A percentile compares a stretch with the other conserved stretches of the same genome.
These are phyloP conservation scores for Pseudocercospora vitis DNA, from an alignment of 2,329 filamentous ascomycete species.

Conservation along the genomic window DNA sequence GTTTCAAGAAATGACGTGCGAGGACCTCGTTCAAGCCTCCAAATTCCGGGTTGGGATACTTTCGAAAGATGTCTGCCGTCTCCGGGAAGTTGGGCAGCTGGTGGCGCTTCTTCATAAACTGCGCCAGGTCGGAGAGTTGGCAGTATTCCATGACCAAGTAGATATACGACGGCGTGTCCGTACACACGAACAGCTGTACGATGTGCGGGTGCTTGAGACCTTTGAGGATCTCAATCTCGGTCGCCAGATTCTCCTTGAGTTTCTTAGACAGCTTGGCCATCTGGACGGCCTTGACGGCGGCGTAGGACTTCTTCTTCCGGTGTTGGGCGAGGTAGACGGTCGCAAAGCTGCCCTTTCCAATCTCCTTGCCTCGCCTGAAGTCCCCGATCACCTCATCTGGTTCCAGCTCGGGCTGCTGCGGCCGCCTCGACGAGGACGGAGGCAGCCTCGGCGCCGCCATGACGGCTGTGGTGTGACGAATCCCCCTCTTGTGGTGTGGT, in stretches of 20 bases:
- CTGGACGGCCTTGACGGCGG: constrained; percentile 96
- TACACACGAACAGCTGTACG: constrained; percentile 90
- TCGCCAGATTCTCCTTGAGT: constrained; percentile 91
- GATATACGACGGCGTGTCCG: constrained; percentile 83
- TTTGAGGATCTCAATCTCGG: constrained; percentile 94
- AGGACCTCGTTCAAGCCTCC: constrained; percentile 97
- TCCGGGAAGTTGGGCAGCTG: constrained; percentile 76
- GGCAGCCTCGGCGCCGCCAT: constrained; percentile 34
- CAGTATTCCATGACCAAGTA: constrained; percentile 99
- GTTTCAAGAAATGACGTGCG: constrained; percentile 91
- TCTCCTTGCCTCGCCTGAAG: constrained; percentile 82
- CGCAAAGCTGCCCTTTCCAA: constrained; percentile 96
- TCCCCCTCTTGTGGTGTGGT: constrained; percentile 17
- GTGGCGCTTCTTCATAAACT: constrained; percentile 93
- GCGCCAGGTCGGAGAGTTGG: constrained; percentile 86
- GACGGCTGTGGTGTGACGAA: constrained; percentile 20
- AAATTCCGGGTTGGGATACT: constrained; percentile 80
- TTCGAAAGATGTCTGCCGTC: constrained; percentile 85
- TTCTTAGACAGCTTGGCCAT: constrained; percentile 89
- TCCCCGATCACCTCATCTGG: constrained; percentile 61
- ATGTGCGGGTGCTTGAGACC: constrained; percentile 94
- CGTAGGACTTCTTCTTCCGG: constrained; percentile 71
- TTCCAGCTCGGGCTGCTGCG: constrained; percentile 36
- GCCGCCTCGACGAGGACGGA: constrained; percentile 37
- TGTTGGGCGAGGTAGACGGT: constrained; percentile 68